Evolutionary conservation across 495 filamentous ascomycete species (phyloP), one percentile per base, ranked within the genome.

Genomic region (Xylaria longipes): DNA sequence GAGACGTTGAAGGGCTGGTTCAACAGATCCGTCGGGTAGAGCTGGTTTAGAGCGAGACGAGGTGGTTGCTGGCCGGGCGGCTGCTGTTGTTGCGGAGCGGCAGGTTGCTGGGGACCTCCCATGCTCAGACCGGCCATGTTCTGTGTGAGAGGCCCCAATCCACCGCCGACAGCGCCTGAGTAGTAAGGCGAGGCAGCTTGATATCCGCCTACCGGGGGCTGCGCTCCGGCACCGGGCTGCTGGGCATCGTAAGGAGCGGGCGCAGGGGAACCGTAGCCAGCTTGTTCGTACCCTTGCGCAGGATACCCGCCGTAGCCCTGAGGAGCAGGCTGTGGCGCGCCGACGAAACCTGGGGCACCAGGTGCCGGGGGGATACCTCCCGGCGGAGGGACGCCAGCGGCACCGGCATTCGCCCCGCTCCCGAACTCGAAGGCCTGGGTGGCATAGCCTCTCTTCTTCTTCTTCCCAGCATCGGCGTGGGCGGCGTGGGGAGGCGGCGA

Each of bases 341-440:
- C 80, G 68, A 79, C 80, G 69, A 80, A 79, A 45, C 72, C 78
- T 58, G 74, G 81, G 54, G 72, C 69, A 56, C 63, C 69, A n/a
- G 73, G 48, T 46, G 68, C 58, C 31, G 70, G 64, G 41, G 76
- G 68, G 27, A 73, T 64, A 27, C 71, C 77, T 37, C 61, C 77
- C 20, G 75, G 67, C 80, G 83, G 76, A 76, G 82, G 73, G 37
- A 31, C 61, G 20, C 69, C 69, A 75, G 84, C 81, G 88, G 79
- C 81, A 77, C 77, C 92, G 65, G 93, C 90, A 89, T 99, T 99
- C 76, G 92, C 93, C 74, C 96, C 96, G 39, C 88, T 88, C 41
- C 92, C 95, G 77, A 98, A 94, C 14, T 97, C 97, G 80, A 95
- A 99, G 7, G 95, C 95, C 79, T 94, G 91, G 33, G 93, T 93